These are phyloP conservation scores for Yarrowia bubula DNA, from an alignment of 805 yeast species.

Conservation along the genomic window DNA sequence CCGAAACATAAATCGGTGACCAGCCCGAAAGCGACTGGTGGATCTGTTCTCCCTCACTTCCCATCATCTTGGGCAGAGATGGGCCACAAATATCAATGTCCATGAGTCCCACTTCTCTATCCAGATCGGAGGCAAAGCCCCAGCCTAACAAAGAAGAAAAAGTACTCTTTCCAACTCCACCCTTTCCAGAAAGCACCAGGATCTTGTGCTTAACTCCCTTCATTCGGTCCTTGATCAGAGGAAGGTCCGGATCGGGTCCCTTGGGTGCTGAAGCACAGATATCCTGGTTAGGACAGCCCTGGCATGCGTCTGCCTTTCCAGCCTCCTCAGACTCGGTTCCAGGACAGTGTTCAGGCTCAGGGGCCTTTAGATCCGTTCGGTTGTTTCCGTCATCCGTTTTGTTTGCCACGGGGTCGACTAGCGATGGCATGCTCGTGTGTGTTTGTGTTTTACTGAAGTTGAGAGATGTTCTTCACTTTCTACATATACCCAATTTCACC, in stretches of 20 bases:
- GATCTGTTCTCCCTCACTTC: conserved; percentile 79
- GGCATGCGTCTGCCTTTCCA: conserved; percentile 91
- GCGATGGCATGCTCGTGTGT: conserved; percentile 11
- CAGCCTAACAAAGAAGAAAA: conserved; percentile 94
- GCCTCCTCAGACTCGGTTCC: conserved; percentile 95
- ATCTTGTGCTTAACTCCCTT: conserved; percentile 71
- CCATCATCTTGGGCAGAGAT: conserved; percentile 89
- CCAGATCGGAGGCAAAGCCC: conserved; percentile 79
- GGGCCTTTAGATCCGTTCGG: conserved; percentile 43
- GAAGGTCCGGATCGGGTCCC: conserved; percentile 94
- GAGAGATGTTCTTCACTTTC: not conserved
- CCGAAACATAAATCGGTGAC: conserved; percentile 95
- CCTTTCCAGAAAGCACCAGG: conserved; percentile 60
- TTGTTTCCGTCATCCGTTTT: conserved; percentile 1
- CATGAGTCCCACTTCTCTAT: conserved; percentile 90
- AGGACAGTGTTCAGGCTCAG: conserved; percentile 97
- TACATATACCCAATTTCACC: not conserved
- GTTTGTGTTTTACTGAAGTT: not conserved
- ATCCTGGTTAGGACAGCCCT: conserved; percentile 89
- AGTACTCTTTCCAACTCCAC: conserved; percentile 98
- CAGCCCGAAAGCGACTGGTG: conserved; percentile 92
- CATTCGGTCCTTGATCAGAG: conserved; percentile 66
- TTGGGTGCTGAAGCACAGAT: conserved; percentile 79
- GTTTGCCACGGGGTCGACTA: conserved; percentile 20
- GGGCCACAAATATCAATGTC: conserved; percentile 98